Percentiles rank a stretch among this genome's conserved stretches.
Evolutionary conservation across 352 stramenopile genomes (phyloP).

Genomic region (Pythium dissimile): DNA sequence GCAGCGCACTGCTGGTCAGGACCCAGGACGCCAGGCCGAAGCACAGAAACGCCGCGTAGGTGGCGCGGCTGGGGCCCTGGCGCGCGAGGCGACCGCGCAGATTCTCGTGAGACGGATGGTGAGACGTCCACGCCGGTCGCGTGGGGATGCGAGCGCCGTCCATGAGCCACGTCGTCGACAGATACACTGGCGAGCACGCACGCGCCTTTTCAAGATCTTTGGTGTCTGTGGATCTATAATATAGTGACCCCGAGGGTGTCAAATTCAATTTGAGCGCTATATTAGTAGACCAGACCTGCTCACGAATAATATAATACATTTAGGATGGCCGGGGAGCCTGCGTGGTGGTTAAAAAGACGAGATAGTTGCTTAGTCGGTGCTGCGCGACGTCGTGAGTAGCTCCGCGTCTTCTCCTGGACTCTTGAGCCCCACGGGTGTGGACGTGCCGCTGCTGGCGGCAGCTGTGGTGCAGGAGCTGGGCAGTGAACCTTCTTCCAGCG

Average conservation of each 20-base stretch:
- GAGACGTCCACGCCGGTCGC: constrained; percentile 1
- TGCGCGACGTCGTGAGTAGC: constrained; percentile 9
- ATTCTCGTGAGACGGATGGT: background rate
- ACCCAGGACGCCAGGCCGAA: constrained; percentile 22
- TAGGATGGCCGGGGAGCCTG: background rate
- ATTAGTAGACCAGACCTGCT: too few species aligned
- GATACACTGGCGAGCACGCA: background rate
- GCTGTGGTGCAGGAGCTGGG: background rate
- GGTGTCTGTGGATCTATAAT: too few species aligned
- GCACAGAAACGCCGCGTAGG: constrained; percentile 21
- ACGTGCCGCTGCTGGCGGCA: background rate
- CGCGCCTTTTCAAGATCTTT: too few species aligned
- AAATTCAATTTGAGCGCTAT: too few species aligned
- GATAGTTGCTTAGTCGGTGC: background rate
- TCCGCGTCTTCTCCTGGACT: constrained; percentile 13
- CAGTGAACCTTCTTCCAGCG: constrained; percentile 11
- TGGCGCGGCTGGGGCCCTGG: constrained; percentile 1
- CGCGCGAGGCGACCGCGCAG: constrained; percentile 8
- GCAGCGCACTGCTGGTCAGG: constrained; percentile 19
- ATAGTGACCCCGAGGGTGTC: too few species aligned
- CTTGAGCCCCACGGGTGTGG: constrained; percentile 13
- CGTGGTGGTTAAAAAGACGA: background rate
- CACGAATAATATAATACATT: constrained; percentile 18
- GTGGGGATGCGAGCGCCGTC: background rate
- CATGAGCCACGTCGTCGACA: background rate